Evolutionary conservation across 73 alveolate species (phyloP), one percentile per base, ranked within the genome.

Genomic region (Symbiodinium pilosum): DNA sequence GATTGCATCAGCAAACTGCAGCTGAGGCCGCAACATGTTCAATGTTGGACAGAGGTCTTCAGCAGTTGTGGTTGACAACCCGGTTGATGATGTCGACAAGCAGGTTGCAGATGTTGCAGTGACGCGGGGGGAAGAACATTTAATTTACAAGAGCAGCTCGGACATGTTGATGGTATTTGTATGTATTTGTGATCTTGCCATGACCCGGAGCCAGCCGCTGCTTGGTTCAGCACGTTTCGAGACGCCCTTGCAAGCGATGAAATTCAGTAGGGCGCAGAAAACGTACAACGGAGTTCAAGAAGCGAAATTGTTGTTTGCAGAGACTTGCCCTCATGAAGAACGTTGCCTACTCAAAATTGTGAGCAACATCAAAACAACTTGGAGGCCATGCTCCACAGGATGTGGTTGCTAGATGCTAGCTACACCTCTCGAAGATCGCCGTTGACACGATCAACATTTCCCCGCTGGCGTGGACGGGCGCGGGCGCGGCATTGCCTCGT

Each of bases 21-120:
- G 51, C 75, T 41, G 93, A 44, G 54, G 44, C 28, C 38, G 47
- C 43, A 84, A 36, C 93, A 18, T 77, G 93, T 0, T 20, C 34
- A 28, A n/a, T 12, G 11, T 36, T 84, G 30, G 93, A 44, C 30
- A 36, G 21, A 24, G 30, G 77, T 28, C 7, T 18, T n/a, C 39
- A 32, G 39, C 12, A 9, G 39, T 28, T 14, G 30, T 9, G 39
- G 12, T 28, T 5, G 41, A 64, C 30, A 38, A 14, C 39, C n/a
- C n/a, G n/a, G 39, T 34, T 39, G 92, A 26, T 7, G 44, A 84
- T 84, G 92, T 84, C 43, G 77, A 84, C 92, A 84, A 24, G 30
- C 43, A 69, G 21, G 26, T 84, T 1, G 92, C 43, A 24, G 92
- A 43, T 73, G 43, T 43, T n/a, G 92, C n/a, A 73, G 12, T 42